Evolutionary conservation across 345 rosid genomes (phyloP), one percentile per base, ranked within the genome.

Genomic region (Melaleuca alternifolia): DNA sequence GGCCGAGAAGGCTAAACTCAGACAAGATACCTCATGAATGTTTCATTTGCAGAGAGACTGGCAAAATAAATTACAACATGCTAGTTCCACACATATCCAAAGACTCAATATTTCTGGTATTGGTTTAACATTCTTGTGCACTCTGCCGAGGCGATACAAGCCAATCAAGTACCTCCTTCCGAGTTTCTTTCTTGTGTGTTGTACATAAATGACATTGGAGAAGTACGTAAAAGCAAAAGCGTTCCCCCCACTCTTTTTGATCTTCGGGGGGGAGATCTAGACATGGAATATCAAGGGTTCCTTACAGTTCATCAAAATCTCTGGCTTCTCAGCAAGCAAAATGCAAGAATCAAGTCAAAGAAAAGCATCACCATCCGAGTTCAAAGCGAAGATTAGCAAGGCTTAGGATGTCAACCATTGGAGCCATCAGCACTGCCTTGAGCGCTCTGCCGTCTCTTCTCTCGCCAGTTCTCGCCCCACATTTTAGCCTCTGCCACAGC

Each of bases 381-480:
- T 15, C 48, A 12, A 23, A 54, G 30, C 28, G 50, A n/a, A 30
- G 33, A 50, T 86, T 71, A 28, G 50, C 88, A 26, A 48, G 7
- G 54, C 54, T 28, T 18, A 16, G 46, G 86, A 48, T 71, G 48
- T 71, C 91, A 91, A n/a, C 92, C 88, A 28, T 88, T 91, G 7
- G 87, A 82, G 51, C 90, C 95, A 59, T 93, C 95, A 28, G 88
- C 92, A 86, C 95, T 90, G 82, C 93, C 98, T 84, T 90, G 95
- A 82, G 94, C 95, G 20, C 84, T 92, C 83, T 92, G 99, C 91
- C 97, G 87, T 86, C 97, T 92, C 91, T 97, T 95, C 87, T 96
- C 99, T 89, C 99, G 90, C 93, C 88, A 94, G 85, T 96, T 97
- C 89, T 96, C 99, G 10, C 98, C 99, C 99, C 99, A 98, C 97